These are phyloP conservation scores for Juncus effusus DNA, from an alignment of 176 grass and related monocot species.

Conservation along the genomic window DNA sequence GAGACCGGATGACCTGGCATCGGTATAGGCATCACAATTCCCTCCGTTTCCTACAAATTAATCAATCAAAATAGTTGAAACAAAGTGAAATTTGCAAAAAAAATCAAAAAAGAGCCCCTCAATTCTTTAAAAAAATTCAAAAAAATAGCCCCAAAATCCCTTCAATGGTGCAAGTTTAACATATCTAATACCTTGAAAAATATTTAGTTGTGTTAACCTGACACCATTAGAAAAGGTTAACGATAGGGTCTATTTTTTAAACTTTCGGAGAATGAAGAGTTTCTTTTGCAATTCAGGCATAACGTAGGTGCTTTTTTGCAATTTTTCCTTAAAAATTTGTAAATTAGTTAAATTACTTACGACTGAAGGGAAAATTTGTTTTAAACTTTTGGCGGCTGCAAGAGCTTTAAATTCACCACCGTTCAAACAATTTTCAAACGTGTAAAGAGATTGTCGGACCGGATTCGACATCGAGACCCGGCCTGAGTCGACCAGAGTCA, in stretches of 20 bases:
- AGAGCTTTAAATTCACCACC: conserved; percentile 66
- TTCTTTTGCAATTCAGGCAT: too few relatives aligned
- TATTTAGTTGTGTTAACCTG: too few relatives aligned
- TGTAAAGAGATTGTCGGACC: conserved; percentile 79
- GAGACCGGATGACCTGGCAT: conserved; percentile 95
- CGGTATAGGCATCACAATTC: conserved; percentile 70
- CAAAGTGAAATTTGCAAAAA: conserved; percentile 13
- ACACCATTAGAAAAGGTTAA: too few relatives aligned
- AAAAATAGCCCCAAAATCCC: too few relatives aligned
- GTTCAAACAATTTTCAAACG: conserved; percentile 59
- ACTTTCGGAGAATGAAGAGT: neutral
- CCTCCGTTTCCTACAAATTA: conserved; percentile 57
- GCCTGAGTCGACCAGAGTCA: conserved; percentile 64
- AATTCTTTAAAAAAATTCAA: too few relatives aligned
- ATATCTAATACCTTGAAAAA: too few relatives aligned
- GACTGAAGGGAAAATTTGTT: conserved; percentile 68
- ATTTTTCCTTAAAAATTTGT: too few relatives aligned
- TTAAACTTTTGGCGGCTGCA: conserved; percentile 68
- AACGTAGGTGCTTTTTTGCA: too few relatives aligned
- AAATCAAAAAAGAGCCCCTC: too few relatives aligned
- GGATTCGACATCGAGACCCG: conserved; percentile 67
- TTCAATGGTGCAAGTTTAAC: too few relatives aligned
- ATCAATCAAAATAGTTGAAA: conserved; percentile 5
- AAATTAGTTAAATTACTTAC: conserved; percentile 33
- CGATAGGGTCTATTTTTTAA: too few relatives aligned